phyloP scores from a whole-genome alignment of 169 alveolate genomes.

The Plasmodium adleri region DNA sequence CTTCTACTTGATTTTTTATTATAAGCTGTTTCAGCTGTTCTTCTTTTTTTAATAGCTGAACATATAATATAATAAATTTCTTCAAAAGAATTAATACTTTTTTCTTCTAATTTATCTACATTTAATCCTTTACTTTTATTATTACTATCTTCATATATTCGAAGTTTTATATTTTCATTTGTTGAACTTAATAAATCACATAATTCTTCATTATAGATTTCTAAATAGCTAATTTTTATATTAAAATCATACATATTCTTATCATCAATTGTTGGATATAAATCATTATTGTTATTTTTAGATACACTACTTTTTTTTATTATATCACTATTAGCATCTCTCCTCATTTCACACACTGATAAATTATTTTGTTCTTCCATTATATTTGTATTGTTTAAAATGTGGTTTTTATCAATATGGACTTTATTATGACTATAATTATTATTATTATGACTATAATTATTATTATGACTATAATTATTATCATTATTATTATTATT shows the following conservation, averaged over 20 bases:
- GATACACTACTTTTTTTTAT: not conserved
- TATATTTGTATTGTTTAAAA: too few relatives aligned
- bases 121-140: slow-evolving; percentile 84
- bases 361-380: too few relatives aligned
- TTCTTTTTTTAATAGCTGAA: slow-evolving; percentile 89
- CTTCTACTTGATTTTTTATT: slow-evolving; percentile 92
- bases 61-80: slow-evolving; percentile 90
- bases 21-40: slow-evolving; percentile 92
- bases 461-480: too few relatives aligned
- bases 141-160: slow-evolving; percentile 82
- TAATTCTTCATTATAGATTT: slow-evolving; percentile 90
- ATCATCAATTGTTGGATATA: not conserved
- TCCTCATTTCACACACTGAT: too few relatives aligned
- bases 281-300: not conserved
- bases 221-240: slow-evolving; percentile 89
- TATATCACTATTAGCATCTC: not conserved
- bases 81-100: slow-evolving; percentile 88
- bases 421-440: too few relatives aligned
- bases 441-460: too few relatives aligned
- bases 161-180: slow-evolving; percentile 77
- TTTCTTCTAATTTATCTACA: slow-evolving; percentile 87
- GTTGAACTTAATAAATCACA: slow-evolving; percentile 85
- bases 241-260: slow-evolving; percentile 83
- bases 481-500: not conserved
- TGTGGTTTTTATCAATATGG: too few relatives aligned